A percentile compares a stretch with the other conserved stretches of the same genome.
Evolutionary conservation across 352 stramenopile genomes (phyloP).

Genomic region (Pythium monospermum): DNA sequence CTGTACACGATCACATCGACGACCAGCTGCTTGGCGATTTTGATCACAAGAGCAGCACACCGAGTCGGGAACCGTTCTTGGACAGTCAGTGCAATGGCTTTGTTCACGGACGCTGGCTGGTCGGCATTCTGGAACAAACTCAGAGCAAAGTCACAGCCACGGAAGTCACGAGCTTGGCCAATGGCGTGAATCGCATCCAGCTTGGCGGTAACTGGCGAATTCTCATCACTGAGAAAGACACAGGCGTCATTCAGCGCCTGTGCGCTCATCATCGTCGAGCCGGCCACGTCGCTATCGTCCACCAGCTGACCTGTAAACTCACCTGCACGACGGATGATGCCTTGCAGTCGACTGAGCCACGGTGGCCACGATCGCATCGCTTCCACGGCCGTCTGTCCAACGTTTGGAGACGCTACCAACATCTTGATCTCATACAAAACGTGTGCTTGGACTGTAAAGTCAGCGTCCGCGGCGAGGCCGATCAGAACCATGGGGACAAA

Average conservation of each 20-base stretch:
- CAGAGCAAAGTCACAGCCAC: conserved; percentile 53
- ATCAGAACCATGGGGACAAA: conserved; percentile 58
- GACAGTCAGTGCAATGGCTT: conserved; percentile 50
- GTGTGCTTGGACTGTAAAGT: conserved; percentile 44
- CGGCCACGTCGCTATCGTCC: neutral
- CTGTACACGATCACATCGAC: conserved; percentile 69
- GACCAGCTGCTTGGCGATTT: conserved; percentile 53
- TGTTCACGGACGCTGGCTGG: conserved; percentile 32
- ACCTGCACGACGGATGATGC: conserved; percentile 18
- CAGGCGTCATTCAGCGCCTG: conserved; percentile 53
- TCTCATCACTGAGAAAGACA: conserved; percentile 46
- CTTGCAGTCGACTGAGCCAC: conserved; percentile 52
- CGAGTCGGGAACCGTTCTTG: conserved; percentile 43
- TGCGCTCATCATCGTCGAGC: conserved; percentile 14
- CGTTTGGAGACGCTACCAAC: conserved; percentile 35
- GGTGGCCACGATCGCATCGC: conserved; percentile 66
- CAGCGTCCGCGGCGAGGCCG: conserved; percentile 35
- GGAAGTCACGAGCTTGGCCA: conserved; percentile 28
- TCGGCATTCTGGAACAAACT: conserved; percentile 45
- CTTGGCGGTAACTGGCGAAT: conserved; percentile 30
- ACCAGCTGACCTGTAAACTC: neutral
- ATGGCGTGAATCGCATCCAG: conserved; percentile 60
- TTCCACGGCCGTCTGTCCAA: conserved; percentile 55
- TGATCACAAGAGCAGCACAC: conserved; percentile 35
- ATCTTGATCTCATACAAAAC: conserved; percentile 51